These are phyloP conservation scores for Bromus sterilis DNA, from an alignment of 176 grass and related monocot species.

Conservation along the genomic window DNA sequence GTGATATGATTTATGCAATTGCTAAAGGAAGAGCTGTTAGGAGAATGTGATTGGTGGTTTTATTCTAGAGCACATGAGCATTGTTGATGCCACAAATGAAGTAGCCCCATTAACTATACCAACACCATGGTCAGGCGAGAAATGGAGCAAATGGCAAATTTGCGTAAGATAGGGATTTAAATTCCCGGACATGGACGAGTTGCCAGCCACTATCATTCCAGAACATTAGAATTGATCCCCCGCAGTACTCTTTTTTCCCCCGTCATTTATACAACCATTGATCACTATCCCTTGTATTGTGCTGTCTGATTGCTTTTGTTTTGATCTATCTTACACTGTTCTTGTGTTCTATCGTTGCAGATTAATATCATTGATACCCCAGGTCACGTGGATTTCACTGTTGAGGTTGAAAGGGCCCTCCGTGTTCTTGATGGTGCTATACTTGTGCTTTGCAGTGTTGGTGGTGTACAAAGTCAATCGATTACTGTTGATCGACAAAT, in stretches of 20 bases:
- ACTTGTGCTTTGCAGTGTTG: slow-evolving; percentile 97
- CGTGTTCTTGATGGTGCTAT: slow-evolving; percentile 98
- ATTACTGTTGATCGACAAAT: slow-evolving; percentile 98
- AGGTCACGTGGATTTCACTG: slow-evolving; percentile 98
- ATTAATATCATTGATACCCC: slow-evolving; percentile 99
- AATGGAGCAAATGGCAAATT: background rate
- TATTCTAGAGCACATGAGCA: background rate
- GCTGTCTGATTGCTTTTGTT: background rate
- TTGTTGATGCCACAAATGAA: background rate
- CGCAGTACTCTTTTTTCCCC: background rate
- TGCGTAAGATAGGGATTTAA: background rate
- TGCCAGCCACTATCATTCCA: background rate
- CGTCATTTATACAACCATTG: background rate
- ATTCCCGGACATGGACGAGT: background rate
- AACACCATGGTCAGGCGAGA: background rate
- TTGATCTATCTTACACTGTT: slow-evolving; percentile 6
- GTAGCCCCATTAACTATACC: background rate
- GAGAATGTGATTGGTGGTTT: background rate
- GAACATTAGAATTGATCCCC: background rate
- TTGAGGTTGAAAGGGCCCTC: slow-evolving; percentile 97
- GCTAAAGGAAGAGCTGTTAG: background rate
- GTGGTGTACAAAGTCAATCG: slow-evolving; percentile 97
- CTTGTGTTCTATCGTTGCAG: slow-evolving; percentile 42
- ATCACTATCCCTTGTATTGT: background rate
- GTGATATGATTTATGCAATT: background rate